phyloP scores from a whole-genome alignment of 2,329 filamentous ascomycete genomes.

The Purpureocillium lavendulum region DNA sequence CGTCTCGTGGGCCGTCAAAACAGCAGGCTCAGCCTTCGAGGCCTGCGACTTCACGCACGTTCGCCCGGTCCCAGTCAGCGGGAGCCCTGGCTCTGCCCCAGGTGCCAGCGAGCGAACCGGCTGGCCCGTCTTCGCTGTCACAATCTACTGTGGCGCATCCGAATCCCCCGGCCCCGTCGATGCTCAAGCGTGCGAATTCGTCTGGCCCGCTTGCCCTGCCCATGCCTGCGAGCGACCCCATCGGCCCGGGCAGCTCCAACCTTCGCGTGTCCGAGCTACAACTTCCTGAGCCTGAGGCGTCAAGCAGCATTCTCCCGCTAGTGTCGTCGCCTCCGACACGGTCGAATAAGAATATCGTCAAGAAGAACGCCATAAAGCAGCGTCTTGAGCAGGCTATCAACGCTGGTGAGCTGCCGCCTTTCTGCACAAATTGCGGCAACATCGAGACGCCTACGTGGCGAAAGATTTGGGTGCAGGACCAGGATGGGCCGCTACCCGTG shows the following conservation, averaged over 20 bases:
- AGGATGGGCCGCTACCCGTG: slow-evolving; percentile 55
- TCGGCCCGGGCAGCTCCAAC: slow-evolving; percentile 17
- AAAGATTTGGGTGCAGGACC: slow-evolving; percentile 77
- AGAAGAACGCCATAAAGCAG: slow-evolving; percentile 54
- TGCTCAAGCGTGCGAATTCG: slow-evolving; percentile 28
- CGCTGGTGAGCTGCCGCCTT: slow-evolving; percentile 79
- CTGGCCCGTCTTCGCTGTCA: slow-evolving; percentile 31
- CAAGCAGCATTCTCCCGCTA: slow-evolving; percentile 28
- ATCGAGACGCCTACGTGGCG: slow-evolving; percentile 97
- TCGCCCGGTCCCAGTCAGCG: slow-evolving; percentile 27
- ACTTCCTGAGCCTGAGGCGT: slow-evolving; percentile 32
- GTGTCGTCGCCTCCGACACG: slow-evolving; percentile 35
- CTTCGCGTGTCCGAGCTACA: slow-evolving; percentile 4
- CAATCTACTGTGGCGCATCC: slow-evolving; percentile 13
- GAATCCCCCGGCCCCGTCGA: slow-evolving; percentile 20
- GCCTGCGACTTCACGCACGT: slow-evolving; percentile 14
- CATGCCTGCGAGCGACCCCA: slow-evolving; percentile 40
- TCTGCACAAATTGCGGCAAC: slow-evolving; percentile 85
- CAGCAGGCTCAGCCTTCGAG: slow-evolving; percentile 4
- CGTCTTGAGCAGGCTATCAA: slow-evolving; percentile 56
- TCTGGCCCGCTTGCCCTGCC: slow-evolving; percentile 22
- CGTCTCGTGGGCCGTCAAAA: not conserved
- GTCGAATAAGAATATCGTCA: slow-evolving; percentile 55
- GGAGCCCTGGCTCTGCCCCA: slow-evolving; percentile 27
- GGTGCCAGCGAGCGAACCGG: slow-evolving; percentile 41